These are phyloP conservation scores for Penicillium decumbens DNA, from an alignment of 2,329 filamentous ascomycete genomes.

Conservation along the genomic window DNA sequence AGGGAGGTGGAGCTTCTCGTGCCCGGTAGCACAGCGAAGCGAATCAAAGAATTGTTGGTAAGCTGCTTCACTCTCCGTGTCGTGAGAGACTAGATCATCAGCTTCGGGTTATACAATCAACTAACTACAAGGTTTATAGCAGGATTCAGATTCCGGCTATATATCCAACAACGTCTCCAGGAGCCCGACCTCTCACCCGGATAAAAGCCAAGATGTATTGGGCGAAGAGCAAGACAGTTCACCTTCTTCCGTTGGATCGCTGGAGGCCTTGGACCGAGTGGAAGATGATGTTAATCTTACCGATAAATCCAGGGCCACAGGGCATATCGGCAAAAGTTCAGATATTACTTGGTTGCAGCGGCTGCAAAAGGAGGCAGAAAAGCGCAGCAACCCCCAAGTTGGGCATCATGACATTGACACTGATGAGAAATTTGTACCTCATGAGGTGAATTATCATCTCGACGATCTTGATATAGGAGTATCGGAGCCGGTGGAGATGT, in stretches of 20 bases:
- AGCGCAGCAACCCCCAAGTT: neutral
- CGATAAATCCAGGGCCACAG: constrained; percentile 8
- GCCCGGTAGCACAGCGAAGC: neutral
- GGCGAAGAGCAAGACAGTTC: constrained; percentile 1
- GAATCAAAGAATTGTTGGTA: constrained; percentile 5
- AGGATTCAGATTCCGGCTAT: neutral
- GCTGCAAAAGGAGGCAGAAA: constrained; percentile 2
- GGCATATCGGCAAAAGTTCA: constrained; percentile 15
- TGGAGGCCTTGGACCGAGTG: constrained; percentile 9
- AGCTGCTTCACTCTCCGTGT: neutral
- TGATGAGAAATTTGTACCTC: neutral
- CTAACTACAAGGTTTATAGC: neutral
- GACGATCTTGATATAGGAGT: constrained; percentile 36
- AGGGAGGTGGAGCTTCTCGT: constrained; percentile 2
- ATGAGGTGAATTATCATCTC: constrained; percentile 28
- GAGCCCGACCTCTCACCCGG: neutral
- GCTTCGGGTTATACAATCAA: no score
- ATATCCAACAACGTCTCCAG: neutral
- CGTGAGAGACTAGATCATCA: no score
- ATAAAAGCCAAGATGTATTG: neutral
- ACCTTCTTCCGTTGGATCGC: constrained; percentile 8
- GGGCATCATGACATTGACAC: no score
- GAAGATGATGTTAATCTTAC: constrained; percentile 11
- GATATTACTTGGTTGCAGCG: constrained; percentile 14
- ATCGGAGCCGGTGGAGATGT: constrained; percentile 31